Evolutionary conservation across 441 rosid genomes (phyloP).

Genomic region (Populus hybrid): DNA sequence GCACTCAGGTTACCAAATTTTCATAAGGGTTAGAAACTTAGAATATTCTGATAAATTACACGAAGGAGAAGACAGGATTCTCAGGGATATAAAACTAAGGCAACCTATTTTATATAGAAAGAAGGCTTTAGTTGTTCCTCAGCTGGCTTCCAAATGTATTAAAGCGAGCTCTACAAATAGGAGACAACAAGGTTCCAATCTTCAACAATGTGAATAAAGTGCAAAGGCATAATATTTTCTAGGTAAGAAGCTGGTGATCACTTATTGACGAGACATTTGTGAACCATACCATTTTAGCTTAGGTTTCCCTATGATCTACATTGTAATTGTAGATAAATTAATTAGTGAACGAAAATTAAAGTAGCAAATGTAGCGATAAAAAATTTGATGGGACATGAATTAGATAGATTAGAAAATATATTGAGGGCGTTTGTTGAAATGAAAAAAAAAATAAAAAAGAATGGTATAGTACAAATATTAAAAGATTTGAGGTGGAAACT

Average conservation of each 20-base stretch:
- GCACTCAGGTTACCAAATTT: not conserved
- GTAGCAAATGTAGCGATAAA: conserved; percentile 2
- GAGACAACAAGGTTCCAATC: conserved; percentile 12
- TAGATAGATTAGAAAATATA: conserved; percentile 2
- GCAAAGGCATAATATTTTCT: not conserved
- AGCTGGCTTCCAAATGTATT: conserved; percentile 26
- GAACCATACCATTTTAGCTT: conserved; percentile 23
- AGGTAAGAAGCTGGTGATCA: conserved; percentile 12
- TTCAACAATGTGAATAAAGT: conserved; percentile 27
- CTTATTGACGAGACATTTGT: conserved; percentile 26
- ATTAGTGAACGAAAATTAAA: conserved; percentile 30
- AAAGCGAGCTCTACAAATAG: not conserved
- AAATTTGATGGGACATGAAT: not conserved
- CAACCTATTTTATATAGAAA: not conserved
- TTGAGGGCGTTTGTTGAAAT: not conserved
- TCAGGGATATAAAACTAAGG: not conserved
- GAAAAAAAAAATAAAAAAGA: too few species aligned
- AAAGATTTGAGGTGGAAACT: too few species aligned
- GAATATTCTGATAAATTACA: not conserved
- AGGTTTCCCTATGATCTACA: conserved; percentile 18
- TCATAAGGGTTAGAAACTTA: not conserved
- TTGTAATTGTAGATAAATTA: conserved; percentile 14
- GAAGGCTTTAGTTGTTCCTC: not conserved
- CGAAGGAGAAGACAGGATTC: not conserved
- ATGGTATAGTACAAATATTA: too few species aligned